phyloP scores from a whole-genome alignment of 371 early-diverging fungal species.

The Basidiobolus meristosporus region DNA sequence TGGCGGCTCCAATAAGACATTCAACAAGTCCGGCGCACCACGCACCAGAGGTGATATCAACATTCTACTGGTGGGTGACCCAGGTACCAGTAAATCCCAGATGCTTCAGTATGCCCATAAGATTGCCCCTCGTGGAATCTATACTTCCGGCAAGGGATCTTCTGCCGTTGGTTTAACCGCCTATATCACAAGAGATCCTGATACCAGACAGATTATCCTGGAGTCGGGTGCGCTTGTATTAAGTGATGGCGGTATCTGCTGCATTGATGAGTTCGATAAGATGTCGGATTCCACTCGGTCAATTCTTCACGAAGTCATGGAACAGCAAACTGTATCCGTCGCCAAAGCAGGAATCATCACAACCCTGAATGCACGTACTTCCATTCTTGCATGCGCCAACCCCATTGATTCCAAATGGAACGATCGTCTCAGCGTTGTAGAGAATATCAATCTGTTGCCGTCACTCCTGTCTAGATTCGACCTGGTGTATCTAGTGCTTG shows the following conservation, averaged over 20 bases:
- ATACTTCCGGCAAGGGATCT: conserved; percentile 98
- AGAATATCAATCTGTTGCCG: conserved; percentile 93
- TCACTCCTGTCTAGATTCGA: conserved; percentile 96
- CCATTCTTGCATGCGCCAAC: conserved; percentile 95
- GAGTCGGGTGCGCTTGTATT: conserved; percentile 98
- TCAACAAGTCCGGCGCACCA: conserved; percentile 50
- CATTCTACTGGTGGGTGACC: conserved; percentile 96
- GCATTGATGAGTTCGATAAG: conserved; percentile 99
- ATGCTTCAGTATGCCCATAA: conserved; percentile 88
- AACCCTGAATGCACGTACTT: conserved; percentile 95
- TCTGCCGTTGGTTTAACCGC: conserved; percentile 99
- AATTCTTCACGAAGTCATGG: conserved; percentile 99
- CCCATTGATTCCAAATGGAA: conserved; percentile 94
- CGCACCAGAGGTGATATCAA: conserved; percentile 90
- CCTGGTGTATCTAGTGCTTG: conserved; percentile 83
- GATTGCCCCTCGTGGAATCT: conserved; percentile 94
- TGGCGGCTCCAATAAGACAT: conserved; percentile 83
- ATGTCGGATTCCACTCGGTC: conserved; percentile 95
- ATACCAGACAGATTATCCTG: conserved; percentile 88
- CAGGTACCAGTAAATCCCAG: conserved; percentile 98
- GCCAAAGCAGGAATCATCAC: conserved; percentile 99
- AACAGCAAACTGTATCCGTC: conserved; percentile 99
- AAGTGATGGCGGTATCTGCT: conserved; percentile 97
- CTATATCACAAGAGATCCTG: conserved; percentile 94
- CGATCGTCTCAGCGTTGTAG: conserved; percentile 66